Base-by-base conservation (phyloP, 306 rosid species). In the Hippophae gyantsensis region DNA sequence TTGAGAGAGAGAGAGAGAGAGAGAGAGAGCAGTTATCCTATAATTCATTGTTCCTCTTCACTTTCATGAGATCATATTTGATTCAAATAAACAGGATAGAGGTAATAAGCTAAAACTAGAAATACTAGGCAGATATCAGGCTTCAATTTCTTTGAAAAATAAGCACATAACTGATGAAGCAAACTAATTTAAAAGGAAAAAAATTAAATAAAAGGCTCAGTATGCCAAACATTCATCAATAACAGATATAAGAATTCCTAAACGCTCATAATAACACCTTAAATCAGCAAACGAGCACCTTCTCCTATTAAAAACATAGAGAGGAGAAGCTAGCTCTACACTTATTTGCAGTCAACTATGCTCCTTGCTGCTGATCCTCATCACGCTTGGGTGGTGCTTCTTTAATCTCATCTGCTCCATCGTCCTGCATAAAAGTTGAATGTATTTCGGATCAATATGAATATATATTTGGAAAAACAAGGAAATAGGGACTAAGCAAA, bases 351-450 rank as follows among this genome's bases (percentile, higher is more conserved):
- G 71, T 59, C 65, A 77, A 48, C 74, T 62, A 61, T 9, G 60
- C 50, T 43, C 42, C 82, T 83, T 69, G 73, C 81, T 87, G 80
- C 78, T 88, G 81, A 49, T 89, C 94, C 9, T 76, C 80, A 5
- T 79, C 86, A 0, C 59, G 65, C 75, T 86, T 86, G 11, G 95
- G 77, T 32, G 95, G 77, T 56, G 90, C 86, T 81, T 88, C 99
- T 84, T 93, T 89, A 61, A 93, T 86, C 78, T 93, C 99, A 64
- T 93, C 99, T 1, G 90, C 87, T 8, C 94, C 99, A 68, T 93
- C 99, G 60, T 89, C 99, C 99, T 93, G 82, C 38, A 4, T 26
- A 68, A 58, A 13, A 26, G 61, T 18, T 59, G 44, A 46, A 63
- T 23, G 46, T 13, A 8, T 2, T 7, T 25, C 0, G 40, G 49